Percentiles rank a stretch among this genome's conserved stretches.
phyloP scores from a whole-genome alignment of 805 yeast species.

The Candida xyloterini region DNA sequence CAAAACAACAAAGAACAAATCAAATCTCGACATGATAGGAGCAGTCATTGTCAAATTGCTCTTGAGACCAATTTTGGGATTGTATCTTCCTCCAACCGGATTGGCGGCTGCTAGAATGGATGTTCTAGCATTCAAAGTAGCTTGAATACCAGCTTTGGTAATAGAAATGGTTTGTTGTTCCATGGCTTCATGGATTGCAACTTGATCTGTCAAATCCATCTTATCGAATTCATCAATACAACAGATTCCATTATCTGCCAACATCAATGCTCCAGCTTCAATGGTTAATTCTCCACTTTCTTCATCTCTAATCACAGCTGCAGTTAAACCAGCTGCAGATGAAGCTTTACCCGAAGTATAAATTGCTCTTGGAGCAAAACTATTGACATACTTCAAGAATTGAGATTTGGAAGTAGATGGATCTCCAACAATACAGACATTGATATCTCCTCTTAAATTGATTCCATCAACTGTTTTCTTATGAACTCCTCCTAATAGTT shows the following conservation, averaged over 20 bases:
- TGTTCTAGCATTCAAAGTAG: conserved; percentile 94
- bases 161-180: conserved; percentile 98
- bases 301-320: conserved; percentile 96
- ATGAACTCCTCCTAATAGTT: conserved; percentile 93
- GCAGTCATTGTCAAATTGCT: conserved; percentile 94
- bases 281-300: conserved; percentile 96
- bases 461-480: conserved; percentile 92
- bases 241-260: conserved; percentile 97
- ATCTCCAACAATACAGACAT: conserved; percentile 94
- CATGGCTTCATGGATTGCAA: conserved; percentile 99
- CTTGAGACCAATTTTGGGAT: conserved; percentile 77
- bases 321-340: conserved; percentile 97
- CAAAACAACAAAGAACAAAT: conserved; percentile 86
- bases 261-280: conserved; percentile 98
- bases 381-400: conserved; percentile 87
- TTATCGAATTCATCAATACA: conserved; percentile 98
- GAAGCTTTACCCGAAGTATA: conserved; percentile 98
- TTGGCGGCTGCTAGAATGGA: conserved; percentile 98
- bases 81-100: conserved; percentile 96
- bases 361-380: conserved; percentile 89
- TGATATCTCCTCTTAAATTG: conserved; percentile 92
- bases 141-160: conserved; percentile 98
- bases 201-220: conserved; percentile 94
- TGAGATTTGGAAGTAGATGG: conserved; percentile 98
- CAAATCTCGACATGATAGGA: conserved; percentile 98